Percentiles rank a stretch among this genome's conserved stretches.
Evolutionary conservation across 2,329 filamentous ascomycete species (phyloP).

Genomic region (Penicillium sp.): DNA sequence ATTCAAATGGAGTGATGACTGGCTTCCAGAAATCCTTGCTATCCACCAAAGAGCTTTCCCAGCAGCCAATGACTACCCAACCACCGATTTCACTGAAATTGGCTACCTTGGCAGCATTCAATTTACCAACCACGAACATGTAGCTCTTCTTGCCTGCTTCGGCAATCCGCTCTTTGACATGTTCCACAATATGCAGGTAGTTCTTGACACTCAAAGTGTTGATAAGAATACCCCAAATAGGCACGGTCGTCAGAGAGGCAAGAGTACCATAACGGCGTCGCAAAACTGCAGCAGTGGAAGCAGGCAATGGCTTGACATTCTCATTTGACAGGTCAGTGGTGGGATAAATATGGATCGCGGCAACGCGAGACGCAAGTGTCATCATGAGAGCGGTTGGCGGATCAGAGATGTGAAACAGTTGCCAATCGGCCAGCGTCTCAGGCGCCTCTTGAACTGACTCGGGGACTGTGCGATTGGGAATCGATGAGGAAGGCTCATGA

Average conservation of each 20-base stretch:
- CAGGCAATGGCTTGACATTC: slow-evolving; percentile 45
- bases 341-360: slow-evolving; percentile 74
- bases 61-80: slow-evolving; percentile 97
- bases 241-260: slow-evolving; percentile 73
- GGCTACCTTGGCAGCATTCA: slow-evolving; percentile 92
- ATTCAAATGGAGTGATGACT: slow-evolving; percentile 92
- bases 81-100: slow-evolving; percentile 95
- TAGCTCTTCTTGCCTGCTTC: slow-evolving; percentile 90
- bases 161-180: slow-evolving; percentile 70
- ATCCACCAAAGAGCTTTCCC: slow-evolving; percentile 92
- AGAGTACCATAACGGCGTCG: slow-evolving; percentile 86
- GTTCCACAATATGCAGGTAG: slow-evolving; percentile 77
- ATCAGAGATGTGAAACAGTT: slow-evolving; percentile 80
- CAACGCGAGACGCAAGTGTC: slow-evolving; percentile 79
- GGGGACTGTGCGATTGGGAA: slow-evolving; percentile 80
- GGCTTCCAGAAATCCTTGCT: slow-evolving; percentile 85
- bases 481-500: slow-evolving; percentile 72
- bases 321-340: slow-evolving; percentile 45
- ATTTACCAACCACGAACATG: slow-evolving; percentile 91
- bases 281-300: slow-evolving; percentile 60
- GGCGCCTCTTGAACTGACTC: slow-evolving; percentile 46
- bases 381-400: slow-evolving; percentile 81
- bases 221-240: slow-evolving; percentile 89
- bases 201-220: slow-evolving; percentile 93
- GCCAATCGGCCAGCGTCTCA: slow-evolving; percentile 61